Evolutionary conservation across 2,329 filamentous ascomycete genomes (phyloP).

Genomic region (Colletotrichum coccodes): DNA sequence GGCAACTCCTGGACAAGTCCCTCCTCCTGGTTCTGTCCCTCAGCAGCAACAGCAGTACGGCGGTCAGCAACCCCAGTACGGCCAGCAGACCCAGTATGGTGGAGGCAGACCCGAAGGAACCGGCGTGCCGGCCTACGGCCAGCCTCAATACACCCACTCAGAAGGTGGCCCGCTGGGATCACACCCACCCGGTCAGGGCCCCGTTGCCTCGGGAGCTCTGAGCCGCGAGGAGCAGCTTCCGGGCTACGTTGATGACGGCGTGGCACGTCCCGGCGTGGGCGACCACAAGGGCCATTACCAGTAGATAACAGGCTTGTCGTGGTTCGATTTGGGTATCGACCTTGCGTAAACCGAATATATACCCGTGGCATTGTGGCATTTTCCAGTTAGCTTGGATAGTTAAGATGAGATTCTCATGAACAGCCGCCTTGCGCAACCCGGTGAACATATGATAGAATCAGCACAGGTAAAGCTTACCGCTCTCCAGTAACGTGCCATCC

Average conservation of each 20-base stretch:
- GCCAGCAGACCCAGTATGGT: slow-evolving; percentile 4
- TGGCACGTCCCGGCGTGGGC: slow-evolving; percentile 29
- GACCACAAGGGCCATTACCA: slow-evolving; percentile 32
- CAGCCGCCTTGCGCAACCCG: too few relatives aligned
- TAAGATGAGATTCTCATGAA: background rate
- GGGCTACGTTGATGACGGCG: slow-evolving; percentile 32
- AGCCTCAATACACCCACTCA: slow-evolving; percentile 13
- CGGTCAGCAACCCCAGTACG: background rate
- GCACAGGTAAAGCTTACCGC: background rate
- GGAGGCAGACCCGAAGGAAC: slow-evolving; percentile 3
- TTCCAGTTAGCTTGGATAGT: slow-evolving; percentile 6
- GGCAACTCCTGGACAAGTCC: slow-evolving; percentile 18
- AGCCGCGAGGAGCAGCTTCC: slow-evolving; percentile 26
- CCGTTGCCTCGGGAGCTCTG: slow-evolving; percentile 23
- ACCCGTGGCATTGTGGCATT: background rate
- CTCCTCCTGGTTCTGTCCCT: slow-evolving; percentile 13
- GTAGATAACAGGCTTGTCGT: background rate
- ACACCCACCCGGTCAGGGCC: slow-evolving; percentile 10
- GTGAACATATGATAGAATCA: background rate
- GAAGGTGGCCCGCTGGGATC: slow-evolving; percentile 38
- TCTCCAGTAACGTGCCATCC: background rate
- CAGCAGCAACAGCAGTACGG: slow-evolving; percentile 13
- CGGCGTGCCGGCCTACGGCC: slow-evolving; percentile 8
- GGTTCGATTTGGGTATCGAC: background rate
- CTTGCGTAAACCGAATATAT: slow-evolving; percentile 13